Conservation (phyloP, 2,329 filamentous ascomycete genomes). For the Talaromyces piceae region DNA sequence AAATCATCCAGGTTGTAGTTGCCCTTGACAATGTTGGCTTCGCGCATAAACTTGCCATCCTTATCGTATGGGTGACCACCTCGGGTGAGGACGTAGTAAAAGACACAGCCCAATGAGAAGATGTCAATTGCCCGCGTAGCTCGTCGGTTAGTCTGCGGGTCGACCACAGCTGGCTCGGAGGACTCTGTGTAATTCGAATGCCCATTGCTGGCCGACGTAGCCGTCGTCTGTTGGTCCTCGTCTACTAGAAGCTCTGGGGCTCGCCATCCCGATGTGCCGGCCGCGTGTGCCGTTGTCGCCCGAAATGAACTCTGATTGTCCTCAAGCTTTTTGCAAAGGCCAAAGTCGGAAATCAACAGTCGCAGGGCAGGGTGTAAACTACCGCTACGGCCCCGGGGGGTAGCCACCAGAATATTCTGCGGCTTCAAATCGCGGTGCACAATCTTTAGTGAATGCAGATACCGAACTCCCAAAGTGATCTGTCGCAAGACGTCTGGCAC, state of each 20-base stretch:
- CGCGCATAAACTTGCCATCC: conserved; percentile 87
- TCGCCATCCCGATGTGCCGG: conserved; percentile 92
- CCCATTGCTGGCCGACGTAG: conserved; percentile 16
- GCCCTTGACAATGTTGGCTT: conserved; percentile 94
- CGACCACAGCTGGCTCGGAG: conserved; percentile 45
- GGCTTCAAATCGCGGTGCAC: conserved; percentile 97
- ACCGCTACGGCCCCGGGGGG: conserved; percentile 42
- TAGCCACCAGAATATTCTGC: conserved; percentile 85
- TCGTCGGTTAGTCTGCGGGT: conserved; percentile 58
- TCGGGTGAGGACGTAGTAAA: conserved; percentile 95
- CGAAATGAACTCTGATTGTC: conserved; percentile 91
- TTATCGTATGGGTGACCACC: conserved; percentile 91
- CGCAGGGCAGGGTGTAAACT: conserved; percentile 57
- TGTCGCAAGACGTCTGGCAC: conserved; percentile 76
- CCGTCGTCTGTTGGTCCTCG: conserved; percentile 55
- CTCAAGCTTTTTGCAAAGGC: conserved; percentile 93
- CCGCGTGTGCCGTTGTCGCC: conserved; percentile 86
- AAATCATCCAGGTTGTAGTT: conserved; percentile 65
- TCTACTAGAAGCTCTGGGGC: conserved; percentile 86
- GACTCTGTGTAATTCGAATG: conserved; percentile 36
- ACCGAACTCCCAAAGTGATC: conserved; percentile 79
- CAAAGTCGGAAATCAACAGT: conserved; percentile 95
- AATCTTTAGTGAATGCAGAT: conserved; percentile 85
- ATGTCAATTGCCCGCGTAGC: conserved; percentile 96
- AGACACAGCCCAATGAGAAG: conserved; percentile 94